These are phyloP conservation scores for Davidsoniella eucalypti DNA, from an alignment of 2,329 filamentous ascomycete genomes.

Conservation along the genomic window DNA sequence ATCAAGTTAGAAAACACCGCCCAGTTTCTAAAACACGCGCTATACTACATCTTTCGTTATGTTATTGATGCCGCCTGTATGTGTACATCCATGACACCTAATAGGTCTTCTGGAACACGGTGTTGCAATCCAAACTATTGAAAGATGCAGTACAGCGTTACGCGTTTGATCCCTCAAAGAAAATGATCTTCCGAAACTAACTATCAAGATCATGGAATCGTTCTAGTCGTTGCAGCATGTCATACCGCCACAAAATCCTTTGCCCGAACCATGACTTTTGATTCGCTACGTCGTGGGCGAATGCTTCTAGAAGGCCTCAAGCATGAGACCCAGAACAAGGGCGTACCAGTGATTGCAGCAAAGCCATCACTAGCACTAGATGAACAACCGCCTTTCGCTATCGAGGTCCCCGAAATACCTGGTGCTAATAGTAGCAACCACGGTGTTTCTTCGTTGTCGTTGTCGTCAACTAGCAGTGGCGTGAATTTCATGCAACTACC, in stretches of 20 bases:
- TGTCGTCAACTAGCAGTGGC: no score
- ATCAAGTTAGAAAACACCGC: conserved; percentile 26
- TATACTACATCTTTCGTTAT: conserved; percentile 33
- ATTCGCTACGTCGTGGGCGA: conserved; percentile 33
- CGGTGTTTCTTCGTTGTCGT: no score
- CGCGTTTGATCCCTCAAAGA: conserved; percentile 29
- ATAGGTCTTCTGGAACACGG: conserved; percentile 28
- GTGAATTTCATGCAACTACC: background rate
- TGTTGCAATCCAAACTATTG: conserved; percentile 21
- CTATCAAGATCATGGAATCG: conserved; percentile 30
- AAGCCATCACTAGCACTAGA: background rate
- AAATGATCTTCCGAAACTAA: conserved; percentile 30
- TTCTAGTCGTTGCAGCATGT: conserved; percentile 28
- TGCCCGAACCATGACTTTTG: conserved; percentile 29
- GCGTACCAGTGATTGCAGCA: conserved; percentile 13
- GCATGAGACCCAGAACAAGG: conserved; percentile 16
- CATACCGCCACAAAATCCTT: conserved; percentile 24
- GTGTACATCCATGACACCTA: conserved; percentile 8
- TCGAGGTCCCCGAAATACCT: background rate
- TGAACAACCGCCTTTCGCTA: background rate
- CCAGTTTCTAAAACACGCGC: conserved; percentile 28
- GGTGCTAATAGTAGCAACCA: no score
- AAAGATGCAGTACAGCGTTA: conserved; percentile 19
- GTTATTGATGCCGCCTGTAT: conserved; percentile 29
- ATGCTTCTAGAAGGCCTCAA: conserved; percentile 23